Percentiles rank a stretch among this genome's conserved stretches.
phyloP scores from a whole-genome alignment of 176 grass and related monocot species.

The Oryza australiensis region DNA sequence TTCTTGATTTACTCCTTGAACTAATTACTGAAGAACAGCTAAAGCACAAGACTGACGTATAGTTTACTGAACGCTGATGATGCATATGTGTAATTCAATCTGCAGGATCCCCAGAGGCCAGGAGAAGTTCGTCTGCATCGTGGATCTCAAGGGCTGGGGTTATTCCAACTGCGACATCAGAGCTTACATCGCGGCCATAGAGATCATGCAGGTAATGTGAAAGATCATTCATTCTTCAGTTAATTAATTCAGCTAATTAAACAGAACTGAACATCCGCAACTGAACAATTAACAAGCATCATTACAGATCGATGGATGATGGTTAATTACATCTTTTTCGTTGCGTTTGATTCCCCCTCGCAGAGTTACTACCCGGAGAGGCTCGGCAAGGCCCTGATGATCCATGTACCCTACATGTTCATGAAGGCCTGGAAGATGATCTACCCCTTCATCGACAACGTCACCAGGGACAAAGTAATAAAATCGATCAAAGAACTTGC shows the following conservation, averaged over 20 bases:
- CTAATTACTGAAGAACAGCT: background rate
- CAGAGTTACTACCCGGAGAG: constrained; percentile 79
- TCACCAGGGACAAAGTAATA: constrained; percentile 68
- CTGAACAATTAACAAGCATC: background rate
- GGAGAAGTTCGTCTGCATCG: constrained; percentile 74
- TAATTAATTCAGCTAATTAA: background rate
- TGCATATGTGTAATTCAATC: background rate
- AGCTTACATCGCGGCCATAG: constrained; percentile 57
- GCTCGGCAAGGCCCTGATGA: constrained; percentile 63
- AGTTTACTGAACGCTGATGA: background rate
- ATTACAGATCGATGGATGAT: background rate
- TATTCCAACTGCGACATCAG: constrained; percentile 64
- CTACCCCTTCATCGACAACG: constrained; percentile 70
- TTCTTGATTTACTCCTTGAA: background rate
- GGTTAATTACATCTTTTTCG: background rate
- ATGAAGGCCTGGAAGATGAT: constrained; percentile 84
- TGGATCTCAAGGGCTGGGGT: constrained; percentile 74
- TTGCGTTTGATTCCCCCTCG: background rate
- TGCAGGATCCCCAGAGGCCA: constrained; percentile 59
- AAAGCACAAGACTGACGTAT: background rate
- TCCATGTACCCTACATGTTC: constrained; percentile 75
- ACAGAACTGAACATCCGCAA: background rate
- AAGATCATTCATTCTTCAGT: background rate
- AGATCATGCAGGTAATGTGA: constrained; percentile 65
- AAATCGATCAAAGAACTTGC: background rate